Evolutionary conservation across 495 filamentous ascomycete genomes (phyloP).

Genomic region (Barbatosphaeria neglecta): DNA sequence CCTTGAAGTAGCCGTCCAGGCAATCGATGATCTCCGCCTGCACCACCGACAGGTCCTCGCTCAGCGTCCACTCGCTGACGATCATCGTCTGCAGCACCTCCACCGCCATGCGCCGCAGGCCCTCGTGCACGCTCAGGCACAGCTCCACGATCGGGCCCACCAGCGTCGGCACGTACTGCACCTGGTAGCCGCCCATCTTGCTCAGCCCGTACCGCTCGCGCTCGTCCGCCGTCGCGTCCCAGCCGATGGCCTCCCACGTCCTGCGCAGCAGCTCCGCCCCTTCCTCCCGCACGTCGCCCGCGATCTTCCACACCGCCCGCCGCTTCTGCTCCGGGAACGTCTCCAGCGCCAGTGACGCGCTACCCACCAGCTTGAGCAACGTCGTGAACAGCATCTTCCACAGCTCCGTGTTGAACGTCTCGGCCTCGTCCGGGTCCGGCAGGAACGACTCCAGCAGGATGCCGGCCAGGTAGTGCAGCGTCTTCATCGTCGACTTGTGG

Average conservation of each 20-base stretch:
- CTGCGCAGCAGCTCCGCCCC: constrained; percentile 73
- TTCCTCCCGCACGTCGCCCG: constrained; percentile 86
- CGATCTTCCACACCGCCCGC: constrained; percentile 95
- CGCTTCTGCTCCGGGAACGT: constrained; percentile 96
- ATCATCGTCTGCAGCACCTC: constrained; percentile 96
- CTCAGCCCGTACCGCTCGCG: constrained; percentile 57
- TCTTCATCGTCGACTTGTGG: constrained; percentile 80
- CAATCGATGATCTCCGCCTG: constrained; percentile 97
- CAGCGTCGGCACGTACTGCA: constrained; percentile 89
- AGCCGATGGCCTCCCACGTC: constrained; percentile 94
- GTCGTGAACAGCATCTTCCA: constrained; percentile 92
- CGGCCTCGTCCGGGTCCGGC: constrained; percentile 82
- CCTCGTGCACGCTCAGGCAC: constrained; percentile 91
- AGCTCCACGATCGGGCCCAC: constrained; percentile 87
- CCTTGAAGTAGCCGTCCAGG: constrained; percentile 83
- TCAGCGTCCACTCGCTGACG: constrained; percentile 95
- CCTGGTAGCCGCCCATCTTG: constrained; percentile 91
- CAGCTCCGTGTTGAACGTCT: constrained; percentile 80
- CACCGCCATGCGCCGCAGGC: constrained; percentile 77
- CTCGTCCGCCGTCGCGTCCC: constrained; percentile 79
- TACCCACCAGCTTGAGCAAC: constrained; percentile 78
- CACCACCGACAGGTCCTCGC: constrained; percentile 80
- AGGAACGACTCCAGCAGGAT: constrained; percentile 69
- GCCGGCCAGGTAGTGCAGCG: constrained; percentile 70
- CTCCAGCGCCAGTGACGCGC: constrained; percentile 78